These are phyloP conservation scores for Phaffia rhodozyma DNA, from an alignment of 1,284 basidiomycete species.

Conservation along the genomic window DNA sequence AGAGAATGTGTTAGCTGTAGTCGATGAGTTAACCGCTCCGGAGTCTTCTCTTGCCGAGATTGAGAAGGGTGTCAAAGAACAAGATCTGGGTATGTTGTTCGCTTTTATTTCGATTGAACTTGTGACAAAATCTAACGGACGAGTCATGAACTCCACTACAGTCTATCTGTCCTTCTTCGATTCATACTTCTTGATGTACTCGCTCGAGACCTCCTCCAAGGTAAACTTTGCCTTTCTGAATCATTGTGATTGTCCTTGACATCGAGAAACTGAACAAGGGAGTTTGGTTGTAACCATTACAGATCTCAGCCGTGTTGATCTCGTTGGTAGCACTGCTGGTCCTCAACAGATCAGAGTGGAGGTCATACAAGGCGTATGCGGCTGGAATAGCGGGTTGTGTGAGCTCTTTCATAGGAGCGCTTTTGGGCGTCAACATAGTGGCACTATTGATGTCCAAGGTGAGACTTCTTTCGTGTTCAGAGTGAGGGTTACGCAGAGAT, in stretches of 20 bases:
- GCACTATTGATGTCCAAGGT: conserved; percentile 54
- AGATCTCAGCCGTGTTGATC: conserved; percentile 24
- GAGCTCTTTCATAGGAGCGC: conserved; percentile 33
- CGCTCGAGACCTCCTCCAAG: conserved; percentile 56
- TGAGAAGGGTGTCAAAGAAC: conserved; percentile 43
- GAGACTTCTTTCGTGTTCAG: background rate
- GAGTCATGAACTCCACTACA: conserved; percentile 12
- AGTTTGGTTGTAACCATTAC: conserved; percentile 21
- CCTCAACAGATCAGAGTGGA: conserved; percentile 27
- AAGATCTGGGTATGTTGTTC: conserved; percentile 40
- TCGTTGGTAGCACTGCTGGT: conserved; percentile 36
- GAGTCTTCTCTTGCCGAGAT: conserved; percentile 53
- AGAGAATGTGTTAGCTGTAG: conserved; percentile 73
- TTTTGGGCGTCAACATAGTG: conserved; percentile 56
- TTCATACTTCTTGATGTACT: conserved; percentile 54
- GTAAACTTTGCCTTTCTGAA: conserved; percentile 42
- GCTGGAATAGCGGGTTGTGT: conserved; percentile 45
- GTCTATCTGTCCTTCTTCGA: conserved; percentile 67
- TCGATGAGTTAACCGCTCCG: conserved; percentile 55
- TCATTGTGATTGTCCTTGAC: conserved; percentile 38
- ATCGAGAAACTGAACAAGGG: conserved; percentile 38
- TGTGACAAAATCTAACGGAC: too few species aligned
- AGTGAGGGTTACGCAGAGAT: too few species aligned
- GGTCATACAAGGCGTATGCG: conserved; percentile 32
- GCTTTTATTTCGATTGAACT: too few species aligned